Conservation (phyloP, 1,139 yeast species). For the Saccharomyces pastorianus region DNA sequence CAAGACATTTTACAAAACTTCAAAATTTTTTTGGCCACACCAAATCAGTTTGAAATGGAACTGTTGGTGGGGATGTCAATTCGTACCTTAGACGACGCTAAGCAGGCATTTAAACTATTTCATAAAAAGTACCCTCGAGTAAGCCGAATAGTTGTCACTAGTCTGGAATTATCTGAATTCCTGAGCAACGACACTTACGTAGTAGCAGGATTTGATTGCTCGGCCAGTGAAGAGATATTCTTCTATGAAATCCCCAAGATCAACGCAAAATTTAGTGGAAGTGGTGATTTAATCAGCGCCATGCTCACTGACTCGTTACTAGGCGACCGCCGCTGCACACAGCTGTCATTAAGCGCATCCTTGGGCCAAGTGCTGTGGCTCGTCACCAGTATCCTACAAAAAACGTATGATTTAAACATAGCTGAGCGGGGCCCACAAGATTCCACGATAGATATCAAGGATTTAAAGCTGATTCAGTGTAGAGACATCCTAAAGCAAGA, state of each 20-base stretch:
- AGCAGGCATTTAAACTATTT: conserved; percentile 40
- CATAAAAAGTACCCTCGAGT: conserved; percentile 46
- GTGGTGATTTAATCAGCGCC: conserved; percentile 87
- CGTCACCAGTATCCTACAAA: conserved; percentile 29
- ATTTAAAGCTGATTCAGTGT: conserved; percentile 32
- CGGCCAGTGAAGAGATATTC: conserved; percentile 21
- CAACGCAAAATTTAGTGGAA: conserved; percentile 78
- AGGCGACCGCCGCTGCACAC: conserved; percentile 13
- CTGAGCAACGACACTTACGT: conserved; percentile 33
- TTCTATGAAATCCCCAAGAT: conserved; percentile 48
- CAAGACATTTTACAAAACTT: conserved; percentile 44
- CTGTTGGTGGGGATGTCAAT: conserved; percentile 51
- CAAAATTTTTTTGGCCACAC: conserved; percentile 64
- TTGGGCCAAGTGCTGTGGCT: conserved; percentile 30
- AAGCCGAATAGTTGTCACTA: conserved; percentile 62
- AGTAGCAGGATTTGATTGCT: conserved; percentile 43
- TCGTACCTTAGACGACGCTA: conserved; percentile 36
- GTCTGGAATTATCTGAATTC: conserved; percentile 34
- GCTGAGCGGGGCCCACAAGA: conserved; percentile 8
- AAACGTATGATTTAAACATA: conserved; percentile 26
- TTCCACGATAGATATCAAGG: conserved; percentile 21
- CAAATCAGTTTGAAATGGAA: conserved; percentile 88
- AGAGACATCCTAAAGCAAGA: conserved; percentile 18
- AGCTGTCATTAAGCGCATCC: conserved; percentile 16
- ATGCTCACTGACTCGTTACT: conserved; percentile 55